phyloP scores from a whole-genome alignment of 2,329 filamentous ascomycete species.

The Daldinia sp. region DNA sequence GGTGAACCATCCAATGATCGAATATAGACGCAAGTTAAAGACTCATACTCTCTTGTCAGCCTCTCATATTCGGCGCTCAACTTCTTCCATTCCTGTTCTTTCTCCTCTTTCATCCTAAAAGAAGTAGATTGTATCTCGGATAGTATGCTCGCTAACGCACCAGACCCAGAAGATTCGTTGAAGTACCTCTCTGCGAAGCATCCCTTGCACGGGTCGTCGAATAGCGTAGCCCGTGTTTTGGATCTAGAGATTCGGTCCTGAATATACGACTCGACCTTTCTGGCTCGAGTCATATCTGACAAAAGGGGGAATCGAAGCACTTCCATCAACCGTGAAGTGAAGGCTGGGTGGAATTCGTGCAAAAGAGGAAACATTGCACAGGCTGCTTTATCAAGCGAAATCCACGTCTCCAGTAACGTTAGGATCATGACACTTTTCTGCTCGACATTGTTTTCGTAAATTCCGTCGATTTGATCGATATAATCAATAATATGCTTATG shows the following conservation, averaged over 20 bases:
- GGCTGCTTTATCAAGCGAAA: constrained; percentile 63
- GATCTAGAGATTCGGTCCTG: constrained; percentile 50
- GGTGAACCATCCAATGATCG: constrained; percentile 37
- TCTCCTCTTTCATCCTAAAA: constrained; percentile 33
- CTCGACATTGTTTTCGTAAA: constrained; percentile 60
- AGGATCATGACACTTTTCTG: constrained; percentile 66
- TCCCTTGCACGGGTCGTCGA: constrained; percentile 57
- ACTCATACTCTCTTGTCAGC: constrained; percentile 50
- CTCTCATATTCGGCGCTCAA: constrained; percentile 51
- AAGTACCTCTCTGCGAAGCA: constrained; percentile 64
- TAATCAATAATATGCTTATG: constrained; percentile 54
- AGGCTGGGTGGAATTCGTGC: constrained; percentile 62
- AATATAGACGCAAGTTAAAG: constrained; percentile 51
- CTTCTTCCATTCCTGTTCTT: constrained; percentile 52
- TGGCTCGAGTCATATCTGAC: constrained; percentile 64
- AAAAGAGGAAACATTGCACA: constrained; percentile 60
- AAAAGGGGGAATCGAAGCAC: constrained; percentile 62
- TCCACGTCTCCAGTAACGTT: constrained; percentile 68
- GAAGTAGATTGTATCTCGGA: constrained; percentile 47
- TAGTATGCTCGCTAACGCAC: constrained; percentile 32
- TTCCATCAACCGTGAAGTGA: constrained; percentile 63
- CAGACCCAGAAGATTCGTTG: constrained; percentile 50
- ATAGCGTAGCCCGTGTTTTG: constrained; percentile 56
- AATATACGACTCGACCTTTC: constrained; percentile 63
- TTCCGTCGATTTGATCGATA: constrained; percentile 48